Evolutionary conservation across 768 basidiomycete genomes (phyloP).

Genomic region (Chiua virens): DNA sequence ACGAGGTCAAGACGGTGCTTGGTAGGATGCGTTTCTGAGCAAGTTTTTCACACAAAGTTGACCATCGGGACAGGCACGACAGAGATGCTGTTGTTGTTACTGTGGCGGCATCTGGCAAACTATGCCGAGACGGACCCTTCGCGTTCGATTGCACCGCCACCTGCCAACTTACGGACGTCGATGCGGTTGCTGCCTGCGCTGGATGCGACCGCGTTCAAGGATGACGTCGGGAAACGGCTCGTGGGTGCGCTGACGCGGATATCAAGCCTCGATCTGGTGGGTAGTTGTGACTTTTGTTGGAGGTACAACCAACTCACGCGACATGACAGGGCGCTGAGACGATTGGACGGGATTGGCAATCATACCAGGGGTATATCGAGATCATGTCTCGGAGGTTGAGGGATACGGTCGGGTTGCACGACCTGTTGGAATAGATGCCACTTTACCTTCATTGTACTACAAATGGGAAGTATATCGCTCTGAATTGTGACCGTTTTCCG

Average conservation of each 20-base stretch:
- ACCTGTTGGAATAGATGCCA: slow-evolving; percentile 26
- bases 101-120: slow-evolving; percentile 78
- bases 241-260: slow-evolving; percentile 56
- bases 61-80: slow-evolving; percentile 47
- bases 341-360: slow-evolving; percentile 54
- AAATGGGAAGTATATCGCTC: background rate
- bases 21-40: slow-evolving; percentile 39
- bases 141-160: slow-evolving; percentile 2
- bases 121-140: slow-evolving; percentile 45
- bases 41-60: background rate
- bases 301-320: background rate
- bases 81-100: slow-evolving; percentile 77
- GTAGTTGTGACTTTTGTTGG: slow-evolving; percentile 12
- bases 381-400: slow-evolving; percentile 72
- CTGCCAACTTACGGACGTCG: slow-evolving; percentile 41
- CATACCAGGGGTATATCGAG: slow-evolving; percentile 69
- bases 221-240: slow-evolving; percentile 56
- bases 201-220: slow-evolving; percentile 57
- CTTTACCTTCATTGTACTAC: slow-evolving; percentile 1
- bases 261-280: slow-evolving; percentile 49
- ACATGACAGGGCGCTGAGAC: slow-evolving; percentile 41
- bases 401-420: slow-evolving; percentile 61
- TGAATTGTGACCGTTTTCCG: no score
- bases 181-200: slow-evolving; percentile 58
- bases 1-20: slow-evolving; percentile 54